Conservation (phyloP, 805 yeast species). For the Suhomyces canberraensis region DNA sequence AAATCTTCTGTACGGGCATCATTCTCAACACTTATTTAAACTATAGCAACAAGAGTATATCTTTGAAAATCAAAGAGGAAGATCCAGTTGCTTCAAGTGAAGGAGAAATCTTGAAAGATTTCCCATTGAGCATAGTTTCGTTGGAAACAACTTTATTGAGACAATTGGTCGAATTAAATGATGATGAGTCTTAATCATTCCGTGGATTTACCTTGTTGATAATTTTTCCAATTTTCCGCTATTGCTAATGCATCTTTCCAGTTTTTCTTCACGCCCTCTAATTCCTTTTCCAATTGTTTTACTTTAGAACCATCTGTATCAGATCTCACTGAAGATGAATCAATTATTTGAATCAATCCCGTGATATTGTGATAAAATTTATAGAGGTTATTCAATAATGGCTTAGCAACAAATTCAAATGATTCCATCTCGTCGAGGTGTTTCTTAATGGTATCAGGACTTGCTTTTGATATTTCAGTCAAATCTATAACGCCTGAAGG, state of each 20-base stretch:
- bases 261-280: conserved; percentile 28
- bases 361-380: conserved; percentile 31
- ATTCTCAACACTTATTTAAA: conserved; percentile 27
- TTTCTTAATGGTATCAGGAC: conserved; percentile 12
- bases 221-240: conserved; percentile 37
- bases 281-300: conserved; percentile 28
- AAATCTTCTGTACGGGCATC: conserved; percentile 29
- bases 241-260: conserved; percentile 41
- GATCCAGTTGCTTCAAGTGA: conserved; percentile 6
- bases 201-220: conserved; percentile 5
- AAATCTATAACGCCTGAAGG: conserved; percentile 34
- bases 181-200: neutral
- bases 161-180: neutral
- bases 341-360: conserved; percentile 6
- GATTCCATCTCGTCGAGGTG: conserved; percentile 33
- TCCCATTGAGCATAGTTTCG: conserved; percentile 27
- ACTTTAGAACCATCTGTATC: conserved; percentile 12
- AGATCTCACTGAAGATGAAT: conserved; percentile 2
- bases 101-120: conserved; percentile 23
- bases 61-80: conserved; percentile 17
- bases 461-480: conserved; percentile 12
- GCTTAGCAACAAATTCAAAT: conserved; percentile 32
- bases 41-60: conserved; percentile 11
- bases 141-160: conserved; percentile 30
- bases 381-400: conserved; percentile 33